These are phyloP conservation scores for Serendipita sp. DNA, from an alignment of 768 basidiomycete genomes.

Conservation along the genomic window DNA sequence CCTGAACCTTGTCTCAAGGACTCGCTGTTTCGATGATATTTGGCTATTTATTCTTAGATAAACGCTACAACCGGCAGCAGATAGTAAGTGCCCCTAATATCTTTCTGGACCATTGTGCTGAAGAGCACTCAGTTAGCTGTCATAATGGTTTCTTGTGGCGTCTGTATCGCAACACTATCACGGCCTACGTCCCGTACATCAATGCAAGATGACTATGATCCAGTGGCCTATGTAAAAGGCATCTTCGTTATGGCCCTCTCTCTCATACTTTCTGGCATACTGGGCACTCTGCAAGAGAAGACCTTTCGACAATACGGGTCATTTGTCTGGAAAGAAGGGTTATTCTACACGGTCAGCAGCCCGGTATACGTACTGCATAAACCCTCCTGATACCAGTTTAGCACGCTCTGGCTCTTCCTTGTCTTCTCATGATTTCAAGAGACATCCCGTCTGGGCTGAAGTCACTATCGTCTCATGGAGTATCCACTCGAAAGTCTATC, in stretches of 20 bases:
- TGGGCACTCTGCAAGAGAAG: slow-evolving; percentile 61
- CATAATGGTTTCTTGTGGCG: slow-evolving; percentile 49
- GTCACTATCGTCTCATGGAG: slow-evolving; percentile 18
- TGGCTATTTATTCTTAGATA: slow-evolving; percentile 42
- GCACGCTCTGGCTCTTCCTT: slow-evolving; percentile 68
- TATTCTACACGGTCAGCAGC: slow-evolving; percentile 60
- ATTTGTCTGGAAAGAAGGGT: slow-evolving; percentile 57
- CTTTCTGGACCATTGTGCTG: neutral
- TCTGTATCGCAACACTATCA: slow-evolving; percentile 57
- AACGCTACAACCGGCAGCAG: slow-evolving; percentile 42
- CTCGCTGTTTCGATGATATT: slow-evolving; percentile 64
- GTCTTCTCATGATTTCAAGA: slow-evolving; percentile 42
- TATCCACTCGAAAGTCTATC: slow-evolving; percentile 17
- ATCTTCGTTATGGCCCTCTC: slow-evolving; percentile 51
- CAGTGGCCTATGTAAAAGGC: slow-evolving; percentile 42
- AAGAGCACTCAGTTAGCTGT: slow-evolving; percentile 37
- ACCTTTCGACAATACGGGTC: slow-evolving; percentile 62
- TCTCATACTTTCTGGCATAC: slow-evolving; percentile 46
- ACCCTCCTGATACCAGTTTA: slow-evolving; percentile 17
- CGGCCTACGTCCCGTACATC: slow-evolving; percentile 22
- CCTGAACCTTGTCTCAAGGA: slow-evolving; percentile 25
- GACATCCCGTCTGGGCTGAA: slow-evolving; percentile 38
- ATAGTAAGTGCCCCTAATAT: slow-evolving; percentile 30
- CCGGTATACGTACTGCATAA: neutral
- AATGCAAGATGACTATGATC: slow-evolving; percentile 20